Evolutionary conservation across 169 alveolate species (phyloP), one percentile per base, ranked within the genome.

Genomic region (Plasmodium falciparum): DNA sequence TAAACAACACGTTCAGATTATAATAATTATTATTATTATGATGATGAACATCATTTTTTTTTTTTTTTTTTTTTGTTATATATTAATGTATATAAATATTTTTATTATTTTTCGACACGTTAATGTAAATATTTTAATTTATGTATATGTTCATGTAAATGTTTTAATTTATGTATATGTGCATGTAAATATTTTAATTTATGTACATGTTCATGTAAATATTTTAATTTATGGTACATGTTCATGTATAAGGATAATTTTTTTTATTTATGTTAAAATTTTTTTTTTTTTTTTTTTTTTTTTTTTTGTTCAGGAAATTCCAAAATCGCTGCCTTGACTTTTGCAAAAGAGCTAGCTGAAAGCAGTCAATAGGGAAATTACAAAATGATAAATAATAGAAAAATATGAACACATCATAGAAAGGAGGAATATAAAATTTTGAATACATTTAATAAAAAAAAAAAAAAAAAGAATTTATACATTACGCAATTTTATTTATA

Each of bases 261-360:
- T 22, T 61, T 59, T 59, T 59, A 8, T 33, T 26, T 2, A 24
- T 39, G 17, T 33, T n/a, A 45, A 54, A 17, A 45, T n/a, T n/a
- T n/a, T n/a, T 20, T 73, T 12, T 20, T 15, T 17, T 39, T 1
- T 52, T 24, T 52, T 33, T 2, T 26, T 11, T 29, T 54, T 47
- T 47, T 66, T 39, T 49, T 13, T 39, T 70, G 29, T 52, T 39
- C 43, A 78, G 89, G 89, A 78, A 78, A 78, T 26, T 78, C 89
- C 22, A 78, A 78, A 78, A 58, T 65, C 54, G 89, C 89, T 2
- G 89, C 89, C 15, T 58, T 78, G 45, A 67, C 89, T 0, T 78
- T 78, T 78, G 65, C 89, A 33, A 78, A 78, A 59, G 89, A 78
- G 47, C 12, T 78, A 71, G 78, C 78, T 33, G 89, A 78, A 43